Conservation (phyloP, 345 rosid species). For the Eucalyptus tenuipes region DNA sequence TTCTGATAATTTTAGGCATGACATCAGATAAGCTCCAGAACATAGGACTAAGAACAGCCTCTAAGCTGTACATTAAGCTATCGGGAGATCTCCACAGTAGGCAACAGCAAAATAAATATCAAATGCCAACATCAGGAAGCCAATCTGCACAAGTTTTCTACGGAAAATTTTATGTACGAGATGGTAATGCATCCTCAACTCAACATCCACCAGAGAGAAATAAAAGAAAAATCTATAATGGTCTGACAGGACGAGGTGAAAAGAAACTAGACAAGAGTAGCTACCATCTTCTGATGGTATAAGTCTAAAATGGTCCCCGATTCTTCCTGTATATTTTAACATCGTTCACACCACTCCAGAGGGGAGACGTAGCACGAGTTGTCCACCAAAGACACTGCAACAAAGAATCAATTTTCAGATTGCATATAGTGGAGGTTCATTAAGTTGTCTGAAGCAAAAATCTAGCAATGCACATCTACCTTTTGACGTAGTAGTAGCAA, state of each 20-base stretch:
- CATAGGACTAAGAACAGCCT: background rate
- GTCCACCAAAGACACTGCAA: conserved; percentile 92
- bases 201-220: background rate
- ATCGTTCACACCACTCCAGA: conserved; percentile 68
- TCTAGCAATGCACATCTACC: conserved; percentile 16
- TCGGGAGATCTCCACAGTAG: background rate
- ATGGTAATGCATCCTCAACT: background rate
- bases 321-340: background rate
- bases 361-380: conserved; percentile 92
- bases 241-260: background rate
- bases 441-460: background rate
- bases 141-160: background rate
- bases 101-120: background rate
- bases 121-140: background rate
- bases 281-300: background rate
- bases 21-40: background rate
- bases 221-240: background rate
- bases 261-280: background rate
- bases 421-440: background rate
- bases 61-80: background rate
- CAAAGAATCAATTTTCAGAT: background rate
- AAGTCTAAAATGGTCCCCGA: background rate
- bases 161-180: background rate
- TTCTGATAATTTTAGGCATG: background rate
- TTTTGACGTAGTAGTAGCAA: conserved; percentile 89